Conservation (phyloP, 1,284 basidiomycete species). For the Ganoderma leucocontextum region DNA sequence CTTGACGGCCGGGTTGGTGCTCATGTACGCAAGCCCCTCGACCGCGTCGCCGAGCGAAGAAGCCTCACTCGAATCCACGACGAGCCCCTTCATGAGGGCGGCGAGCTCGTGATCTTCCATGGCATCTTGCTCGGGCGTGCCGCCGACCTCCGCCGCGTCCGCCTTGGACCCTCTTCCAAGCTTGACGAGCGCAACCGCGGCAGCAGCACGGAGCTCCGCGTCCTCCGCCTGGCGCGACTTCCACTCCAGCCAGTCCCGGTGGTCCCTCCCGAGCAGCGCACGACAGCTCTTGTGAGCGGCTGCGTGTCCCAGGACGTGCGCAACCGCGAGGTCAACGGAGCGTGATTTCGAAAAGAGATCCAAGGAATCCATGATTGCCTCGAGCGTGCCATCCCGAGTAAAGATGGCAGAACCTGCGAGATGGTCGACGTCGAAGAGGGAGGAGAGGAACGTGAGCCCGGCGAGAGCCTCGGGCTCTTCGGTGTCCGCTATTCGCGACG, state of each 20-base stretch:
- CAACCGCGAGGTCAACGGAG: conserved; percentile 59
- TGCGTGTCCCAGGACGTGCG: conserved; percentile 77
- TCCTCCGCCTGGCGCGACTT: conserved; percentile 60
- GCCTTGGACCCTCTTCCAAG: conserved; percentile 64
- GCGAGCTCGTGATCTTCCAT: conserved; percentile 58
- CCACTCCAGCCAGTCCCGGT: conserved; percentile 67
- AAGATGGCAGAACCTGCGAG: conserved; percentile 69
- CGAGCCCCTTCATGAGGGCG: conserved; percentile 63
- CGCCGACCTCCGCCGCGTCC: conserved; percentile 52
- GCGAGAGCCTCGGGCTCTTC: conserved; percentile 58
- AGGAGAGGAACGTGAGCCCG: conserved; percentile 70
- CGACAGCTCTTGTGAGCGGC: conserved; percentile 78
- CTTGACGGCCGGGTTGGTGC: conserved; percentile 71
- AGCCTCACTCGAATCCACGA: conserved; percentile 50
- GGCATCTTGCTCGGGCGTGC: conserved; percentile 42
- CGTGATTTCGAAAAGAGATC: conserved; percentile 64
- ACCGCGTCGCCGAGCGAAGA: conserved; percentile 68
- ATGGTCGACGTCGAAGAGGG: conserved; percentile 82
- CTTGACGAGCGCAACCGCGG: conserved; percentile 82
- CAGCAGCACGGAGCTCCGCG: conserved; percentile 61
- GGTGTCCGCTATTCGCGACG: conserved; percentile 59
- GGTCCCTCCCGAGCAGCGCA: conserved; percentile 61
- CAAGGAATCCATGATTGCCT: conserved; percentile 68
- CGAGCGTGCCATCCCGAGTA: conserved; percentile 64
- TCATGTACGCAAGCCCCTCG: conserved; percentile 87